Evolutionary conservation across 106 monocot species (phyloP).

Genomic region (Platanthera guangdongensis): DNA sequence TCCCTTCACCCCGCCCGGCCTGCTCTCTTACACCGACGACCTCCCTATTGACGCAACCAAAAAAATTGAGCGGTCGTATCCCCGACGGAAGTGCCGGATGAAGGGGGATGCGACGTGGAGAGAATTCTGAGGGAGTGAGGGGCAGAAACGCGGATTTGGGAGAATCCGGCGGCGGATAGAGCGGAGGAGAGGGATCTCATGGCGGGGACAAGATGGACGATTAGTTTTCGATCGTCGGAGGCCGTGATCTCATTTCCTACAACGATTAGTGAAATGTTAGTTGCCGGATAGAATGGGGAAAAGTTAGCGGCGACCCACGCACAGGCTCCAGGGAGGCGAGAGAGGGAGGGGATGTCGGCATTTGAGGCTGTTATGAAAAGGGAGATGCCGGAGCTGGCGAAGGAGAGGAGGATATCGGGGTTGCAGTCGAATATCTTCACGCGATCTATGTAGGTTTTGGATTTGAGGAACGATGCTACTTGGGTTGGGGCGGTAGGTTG

Average conservation of each 20-base stretch:
- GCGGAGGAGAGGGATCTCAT: conserved; percentile 57
- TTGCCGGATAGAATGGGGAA: conserved; percentile 65
- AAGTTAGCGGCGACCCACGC: too few relatives aligned
- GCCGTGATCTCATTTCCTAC: conserved; percentile 81
- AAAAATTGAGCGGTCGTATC: too few relatives aligned
- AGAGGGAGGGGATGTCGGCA: too few relatives aligned
- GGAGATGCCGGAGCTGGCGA: too few relatives aligned
- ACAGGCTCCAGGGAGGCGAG: too few relatives aligned
- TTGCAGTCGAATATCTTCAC: too few relatives aligned
- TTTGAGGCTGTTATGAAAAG: too few relatives aligned
- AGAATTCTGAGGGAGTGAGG: too few relatives aligned
- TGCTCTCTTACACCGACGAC: too few relatives aligned
- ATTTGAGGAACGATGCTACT: conserved; percentile 62
- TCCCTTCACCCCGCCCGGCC: too few relatives aligned
- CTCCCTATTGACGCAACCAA: too few relatives aligned
- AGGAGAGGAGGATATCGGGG: too few relatives aligned
- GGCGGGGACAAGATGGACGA: conserved; percentile 63
- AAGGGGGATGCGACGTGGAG: conserved; percentile 77
- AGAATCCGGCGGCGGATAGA: conserved; percentile 22
- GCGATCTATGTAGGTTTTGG: conserved; percentile 53
- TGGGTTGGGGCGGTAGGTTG: conserved; percentile 66
- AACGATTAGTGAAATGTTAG: conserved; percentile 60
- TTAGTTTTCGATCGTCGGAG: conserved; percentile 40
- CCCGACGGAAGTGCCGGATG: conserved; percentile 45
- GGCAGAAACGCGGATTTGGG: conserved; percentile 55